phyloP scores from a whole-genome alignment of 192 early-diverging fungal species.

The Coemansia sp. region DNA sequence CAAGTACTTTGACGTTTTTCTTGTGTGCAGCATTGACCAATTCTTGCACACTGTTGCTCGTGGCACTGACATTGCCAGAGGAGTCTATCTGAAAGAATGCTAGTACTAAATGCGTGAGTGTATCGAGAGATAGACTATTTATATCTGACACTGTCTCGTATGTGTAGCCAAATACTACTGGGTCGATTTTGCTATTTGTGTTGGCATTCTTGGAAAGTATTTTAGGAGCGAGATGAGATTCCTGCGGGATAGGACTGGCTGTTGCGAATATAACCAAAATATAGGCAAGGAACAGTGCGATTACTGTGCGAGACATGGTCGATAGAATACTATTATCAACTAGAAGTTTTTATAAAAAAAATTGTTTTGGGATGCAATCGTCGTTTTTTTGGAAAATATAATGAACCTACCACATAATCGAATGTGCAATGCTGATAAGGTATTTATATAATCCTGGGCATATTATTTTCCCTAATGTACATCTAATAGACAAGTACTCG shows the following conservation, averaged over 20 bases:
- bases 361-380: no score
- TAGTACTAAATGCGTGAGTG: conserved; percentile 61
- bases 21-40: conserved; percentile 37
- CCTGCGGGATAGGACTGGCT: not conserved
- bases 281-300: not conserved
- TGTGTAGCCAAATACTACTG: conserved; percentile 45
- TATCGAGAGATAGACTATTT: conserved; percentile 46
- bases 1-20: conserved; percentile 55
- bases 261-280: not conserved
- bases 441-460: no score
- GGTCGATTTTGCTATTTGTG: conserved; percentile 30
- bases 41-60: conserved; percentile 9
- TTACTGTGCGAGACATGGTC: not conserved
- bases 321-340: no score
- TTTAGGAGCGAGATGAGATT: conserved; percentile 4
- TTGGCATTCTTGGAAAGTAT: conserved; percentile 28
- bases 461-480: no score
- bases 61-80: conserved; percentile 18
- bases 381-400: no score
- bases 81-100: conserved; percentile 54
- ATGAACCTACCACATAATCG: no score
- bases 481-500: no score
- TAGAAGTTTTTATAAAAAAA: no score
- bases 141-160: conserved; percentile 27
- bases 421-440: no score